These are phyloP conservation scores for Anaeromyces robustus DNA, from an alignment of 192 early-diverging fungal species.

Conservation along the genomic window DNA sequence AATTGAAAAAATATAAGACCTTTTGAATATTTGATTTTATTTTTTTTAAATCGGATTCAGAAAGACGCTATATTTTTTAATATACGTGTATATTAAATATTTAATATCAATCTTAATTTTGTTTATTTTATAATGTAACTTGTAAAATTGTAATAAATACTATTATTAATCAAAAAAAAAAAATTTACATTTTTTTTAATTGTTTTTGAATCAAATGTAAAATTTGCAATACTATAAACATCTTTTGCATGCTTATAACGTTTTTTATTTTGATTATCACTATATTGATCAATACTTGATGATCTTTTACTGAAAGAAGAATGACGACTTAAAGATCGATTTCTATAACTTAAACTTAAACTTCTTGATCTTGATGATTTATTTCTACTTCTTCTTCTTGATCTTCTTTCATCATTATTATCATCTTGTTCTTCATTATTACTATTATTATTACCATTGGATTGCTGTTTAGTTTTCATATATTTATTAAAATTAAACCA, in stretches of 20 bases:
- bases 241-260: not conserved
- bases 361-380: not conserved
- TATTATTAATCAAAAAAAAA: not conserved
- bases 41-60: not conserved
- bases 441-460: not conserved
- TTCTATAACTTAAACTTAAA: not conserved
- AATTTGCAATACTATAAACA: not conserved
- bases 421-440: not conserved
- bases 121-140: no score
- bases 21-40: not conserved
- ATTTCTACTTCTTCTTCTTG: not conserved
- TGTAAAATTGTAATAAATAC: no score
- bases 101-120: no score
- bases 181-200: not conserved
- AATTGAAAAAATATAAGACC: no score
- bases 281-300: not conserved
- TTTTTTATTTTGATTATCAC: not conserved
- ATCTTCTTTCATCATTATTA: not conserved
- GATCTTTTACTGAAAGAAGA: not conserved
- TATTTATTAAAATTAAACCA: not conserved
- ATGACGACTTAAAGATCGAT: not conserved
- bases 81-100: not conserved
- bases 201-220: not conserved
- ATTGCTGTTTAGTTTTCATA: not conserved
- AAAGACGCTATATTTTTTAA: not conserved